phyloP scores from a whole-genome alignment of 495 filamentous ascomycete genomes.

The Podospora australis region DNA sequence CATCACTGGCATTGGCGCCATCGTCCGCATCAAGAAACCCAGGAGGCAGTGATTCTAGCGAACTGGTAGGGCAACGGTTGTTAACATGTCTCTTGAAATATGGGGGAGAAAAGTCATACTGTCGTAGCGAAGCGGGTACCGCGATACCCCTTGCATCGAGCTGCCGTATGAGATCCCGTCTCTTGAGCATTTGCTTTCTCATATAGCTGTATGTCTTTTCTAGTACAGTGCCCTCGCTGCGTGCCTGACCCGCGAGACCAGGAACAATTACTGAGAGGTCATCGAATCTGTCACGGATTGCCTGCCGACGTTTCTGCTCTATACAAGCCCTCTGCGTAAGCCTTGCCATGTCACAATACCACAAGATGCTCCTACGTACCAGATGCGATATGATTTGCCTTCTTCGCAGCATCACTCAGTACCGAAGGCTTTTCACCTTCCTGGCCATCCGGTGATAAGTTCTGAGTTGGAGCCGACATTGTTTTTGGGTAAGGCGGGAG shows the following conservation, averaged over 20 bases:
- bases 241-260: constrained; percentile 71
- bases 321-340: too few species aligned
- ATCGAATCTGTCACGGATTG: constrained; percentile 85
- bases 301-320: constrained; percentile 84
- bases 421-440: constrained; percentile 60
- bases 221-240: constrained; percentile 80
- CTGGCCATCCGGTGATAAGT: background rate
- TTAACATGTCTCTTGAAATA: background rate
- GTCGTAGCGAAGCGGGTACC: too few species aligned
- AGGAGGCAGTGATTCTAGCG: background rate
- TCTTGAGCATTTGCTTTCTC: constrained; percentile 54
- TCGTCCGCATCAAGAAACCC: background rate
- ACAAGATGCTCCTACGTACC: too few species aligned
- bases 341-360: too few species aligned
- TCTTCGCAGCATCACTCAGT: constrained; percentile 83
- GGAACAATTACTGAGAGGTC: constrained; percentile 75
- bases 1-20: background rate
- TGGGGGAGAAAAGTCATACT: too few species aligned
- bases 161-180: constrained; percentile 47
- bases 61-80: background rate
- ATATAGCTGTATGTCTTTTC: constrained; percentile 70
- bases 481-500: too few species aligned
- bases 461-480: background rate
- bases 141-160: constrained; percentile 18
- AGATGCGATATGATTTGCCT: constrained; percentile 82